Percentiles rank a stretch among this genome's conserved stretches.
Conservation (phyloP, 2,329 filamentous ascomycete genomes). For the Aspergillus fijiensis region DNA sequence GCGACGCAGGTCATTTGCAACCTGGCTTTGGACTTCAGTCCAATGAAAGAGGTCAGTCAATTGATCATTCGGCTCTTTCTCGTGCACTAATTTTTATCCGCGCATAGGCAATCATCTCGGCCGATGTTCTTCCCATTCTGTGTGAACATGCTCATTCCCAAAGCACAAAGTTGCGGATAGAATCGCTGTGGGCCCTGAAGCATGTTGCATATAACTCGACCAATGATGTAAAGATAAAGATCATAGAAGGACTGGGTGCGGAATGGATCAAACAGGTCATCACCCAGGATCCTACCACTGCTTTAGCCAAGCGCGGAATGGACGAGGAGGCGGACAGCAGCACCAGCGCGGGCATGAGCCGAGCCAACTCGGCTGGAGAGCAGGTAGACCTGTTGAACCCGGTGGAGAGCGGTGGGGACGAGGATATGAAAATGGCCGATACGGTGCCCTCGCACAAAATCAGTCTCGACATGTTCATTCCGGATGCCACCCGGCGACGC, state of each 20-base stretch:
- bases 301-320: conserved; percentile 28
- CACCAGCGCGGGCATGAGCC: conserved; percentile 51
- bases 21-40: conserved; percentile 82
- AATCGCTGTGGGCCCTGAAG: conserved; percentile 91
- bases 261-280: conserved; percentile 81
- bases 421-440: conserved; percentile 38
- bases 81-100: conserved; percentile 11
- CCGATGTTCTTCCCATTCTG: conserved; percentile 71
- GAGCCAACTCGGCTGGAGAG: conserved; percentile 60
- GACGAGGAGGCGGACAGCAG: conserved; percentile 34
- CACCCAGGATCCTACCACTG: conserved; percentile 52
- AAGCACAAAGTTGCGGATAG: conserved; percentile 75
- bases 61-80: not conserved
- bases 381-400: conserved; percentile 61
- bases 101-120: conserved; percentile 66
- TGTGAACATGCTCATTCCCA: conserved; percentile 81
- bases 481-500: conserved; percentile 41
- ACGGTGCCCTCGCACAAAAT: conserved; percentile 43
- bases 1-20: conserved; percentile 84
- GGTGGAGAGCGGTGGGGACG: conserved; percentile 34
- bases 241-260: conserved; percentile 73
- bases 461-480: conserved; percentile 38
- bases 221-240: conserved; percentile 71
- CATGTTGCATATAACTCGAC: conserved; percentile 75
- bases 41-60: conserved; percentile 72